These are phyloP conservation scores for Rhododendron ovatum DNA, from an alignment of 148 eudicot genomes.

Conservation along the genomic window DNA sequence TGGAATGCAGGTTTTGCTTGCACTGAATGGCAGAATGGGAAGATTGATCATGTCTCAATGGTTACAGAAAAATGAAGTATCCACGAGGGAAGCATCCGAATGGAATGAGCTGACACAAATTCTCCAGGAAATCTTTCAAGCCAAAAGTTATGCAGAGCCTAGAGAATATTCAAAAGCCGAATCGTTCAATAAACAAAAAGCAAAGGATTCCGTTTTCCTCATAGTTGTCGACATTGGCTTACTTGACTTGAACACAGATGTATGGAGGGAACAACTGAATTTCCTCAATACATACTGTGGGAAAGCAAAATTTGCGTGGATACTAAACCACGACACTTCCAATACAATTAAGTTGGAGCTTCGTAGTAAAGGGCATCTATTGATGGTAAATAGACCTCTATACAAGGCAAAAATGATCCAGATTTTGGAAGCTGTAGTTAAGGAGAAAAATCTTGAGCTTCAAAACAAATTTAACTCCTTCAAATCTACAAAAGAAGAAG, in stretches of 20 bases:
- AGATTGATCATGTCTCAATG: constrained; percentile 60
- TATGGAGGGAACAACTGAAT: constrained; percentile 80
- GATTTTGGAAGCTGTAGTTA: constrained; percentile 65
- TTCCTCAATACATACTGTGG: constrained; percentile 49
- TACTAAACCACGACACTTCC: constrained; percentile 74
- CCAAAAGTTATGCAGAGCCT: constrained; percentile 22
- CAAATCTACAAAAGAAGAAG: constrained; percentile 16
- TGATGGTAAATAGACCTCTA: constrained; percentile 81
- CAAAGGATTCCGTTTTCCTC: constrained; percentile 30
- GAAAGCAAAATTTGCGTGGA: constrained; percentile 69
- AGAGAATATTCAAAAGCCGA: constrained; percentile 20
- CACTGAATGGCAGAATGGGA: constrained; percentile 64
- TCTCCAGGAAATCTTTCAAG: constrained; percentile 46
- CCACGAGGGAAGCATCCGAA: constrained; percentile 63
- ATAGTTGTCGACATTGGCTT: constrained; percentile 66
- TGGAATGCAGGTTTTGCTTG: constrained; percentile 71
- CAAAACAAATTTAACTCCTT: constrained; percentile 23
- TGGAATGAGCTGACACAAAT: constrained; percentile 88
- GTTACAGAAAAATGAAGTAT: constrained; percentile 57
- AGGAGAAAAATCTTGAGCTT: constrained; percentile 38
- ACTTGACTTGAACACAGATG: constrained; percentile 67
- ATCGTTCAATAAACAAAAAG: constrained; percentile 8
- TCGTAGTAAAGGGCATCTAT: constrained; percentile 55
- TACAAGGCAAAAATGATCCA: constrained; percentile 85
- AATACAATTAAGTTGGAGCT: constrained; percentile 71